Base-by-base conservation (phyloP, 192 early-diverging fungal genomes). In the Podila verticillata region DNA sequence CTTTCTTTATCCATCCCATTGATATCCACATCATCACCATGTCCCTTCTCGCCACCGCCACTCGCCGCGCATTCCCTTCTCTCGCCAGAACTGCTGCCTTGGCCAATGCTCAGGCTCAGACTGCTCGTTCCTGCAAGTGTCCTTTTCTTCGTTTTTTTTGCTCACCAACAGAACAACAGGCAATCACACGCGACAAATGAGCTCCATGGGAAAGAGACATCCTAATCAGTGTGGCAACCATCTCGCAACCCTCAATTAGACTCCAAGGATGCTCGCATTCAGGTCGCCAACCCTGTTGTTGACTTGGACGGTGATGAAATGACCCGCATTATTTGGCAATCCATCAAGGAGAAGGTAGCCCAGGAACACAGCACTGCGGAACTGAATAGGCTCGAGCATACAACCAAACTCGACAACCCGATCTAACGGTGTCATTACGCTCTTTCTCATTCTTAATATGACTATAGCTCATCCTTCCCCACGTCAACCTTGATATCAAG, bases 261-360 rank as follows among this genome's bases (percentile, higher is more conserved):
- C 58, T 84, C 83, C 3, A 74, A 79, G 73, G 75, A 81, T 60
- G 29, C 74, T n/a, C 84, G 85, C 61, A 98, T 99, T 83, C 84
- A 87, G 32, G 97, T 99, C 32, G 87, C 89, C 63, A 96, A 97
- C 82, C 97, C 97, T 17, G 92, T 99, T 44, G 97, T 99, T 54
- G 93, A 95, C 75, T 87, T 95, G 13, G 97, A 99, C 73, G 97
- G 97, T 71, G 97, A 99, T 87, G 97, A 99, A 89, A 99, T 99
- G 97, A 99, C 97, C 29, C 88, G 97, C 63, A 98, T 99, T 82
- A 94, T 99, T 78, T 97, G 95, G 95, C 84, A 89, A 68, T 89
- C 90, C 82, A 98, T 97, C 83, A 97, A 96, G 84, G 94, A 97
- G 77, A 93, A 91, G 75, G 83, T 92, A 49, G 56, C 5, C 22